phyloP scores from a whole-genome alignment of 2,329 filamentous ascomycete species.

The Microdochium nivale region DNA sequence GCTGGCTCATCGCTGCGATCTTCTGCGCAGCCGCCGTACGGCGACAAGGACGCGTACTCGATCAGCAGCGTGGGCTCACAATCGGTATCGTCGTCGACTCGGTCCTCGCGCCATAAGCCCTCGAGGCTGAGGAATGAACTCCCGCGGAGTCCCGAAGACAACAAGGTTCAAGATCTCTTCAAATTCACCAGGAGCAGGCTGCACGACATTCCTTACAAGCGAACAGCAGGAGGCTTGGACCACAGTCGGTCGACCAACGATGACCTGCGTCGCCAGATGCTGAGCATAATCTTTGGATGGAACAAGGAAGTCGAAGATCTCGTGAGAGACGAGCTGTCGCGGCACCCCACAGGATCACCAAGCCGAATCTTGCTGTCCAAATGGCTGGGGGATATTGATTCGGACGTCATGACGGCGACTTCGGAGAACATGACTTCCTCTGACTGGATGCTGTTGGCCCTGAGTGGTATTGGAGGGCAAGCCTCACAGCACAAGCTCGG shows the following conservation, averaged over 20 bases:
- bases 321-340: constrained; percentile 73
- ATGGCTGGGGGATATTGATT: constrained; percentile 82
- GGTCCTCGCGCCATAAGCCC: constrained; percentile 35
- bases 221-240: constrained; percentile 50
- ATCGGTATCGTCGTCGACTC: constrained; percentile 39
- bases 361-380: constrained; percentile 78
- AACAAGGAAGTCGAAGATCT: constrained; percentile 73
- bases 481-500: constrained; percentile 83
- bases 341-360: constrained; percentile 65
- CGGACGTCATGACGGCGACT: constrained; percentile 71
- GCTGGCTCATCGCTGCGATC: constrained; percentile 49
- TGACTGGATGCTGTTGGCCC: constrained; percentile 93
- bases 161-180: constrained; percentile 70
- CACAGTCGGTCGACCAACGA: constrained; percentile 60
- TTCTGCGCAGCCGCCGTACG: constrained; percentile 20
- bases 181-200: constrained; percentile 75
- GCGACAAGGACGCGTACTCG: constrained; percentile 46
- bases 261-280: constrained; percentile 81
- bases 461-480: constrained; percentile 76
- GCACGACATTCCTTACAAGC: constrained; percentile 73
- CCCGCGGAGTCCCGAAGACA: constrained; percentile 67
- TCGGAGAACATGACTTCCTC: constrained; percentile 84
- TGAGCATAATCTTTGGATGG: constrained; percentile 93
- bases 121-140: constrained; percentile 77
- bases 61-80: constrained; percentile 39